Percentiles rank a stretch among this genome's conserved stretches.
Evolutionary conservation across 192 early-diverging fungal genomes (phyloP).

Genomic region (Coemansia sp.): DNA sequence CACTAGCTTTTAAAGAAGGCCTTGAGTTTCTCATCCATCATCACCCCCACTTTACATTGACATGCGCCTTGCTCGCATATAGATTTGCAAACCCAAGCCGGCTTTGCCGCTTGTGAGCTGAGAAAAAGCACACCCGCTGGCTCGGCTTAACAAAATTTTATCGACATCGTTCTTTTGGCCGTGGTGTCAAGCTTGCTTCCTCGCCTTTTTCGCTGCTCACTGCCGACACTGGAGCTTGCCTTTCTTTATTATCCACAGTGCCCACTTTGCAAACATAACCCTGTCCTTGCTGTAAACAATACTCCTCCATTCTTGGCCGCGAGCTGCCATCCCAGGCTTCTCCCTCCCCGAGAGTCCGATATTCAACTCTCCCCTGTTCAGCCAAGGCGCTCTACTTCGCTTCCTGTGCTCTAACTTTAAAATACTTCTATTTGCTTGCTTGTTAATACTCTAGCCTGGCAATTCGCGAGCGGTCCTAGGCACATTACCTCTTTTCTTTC

Average conservation of each 20-base stretch:
- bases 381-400: constrained; percentile 5
- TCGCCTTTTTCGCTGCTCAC: background rate
- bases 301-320: constrained; percentile 6
- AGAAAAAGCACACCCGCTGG: background rate
- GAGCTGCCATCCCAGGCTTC: constrained; percentile 2
- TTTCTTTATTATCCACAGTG: constrained; percentile 7
- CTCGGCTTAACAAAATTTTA: constrained; percentile 13
- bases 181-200: background rate
- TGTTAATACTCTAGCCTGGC: background rate
- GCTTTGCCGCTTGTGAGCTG: constrained; percentile 18
- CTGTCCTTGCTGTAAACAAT: background rate
- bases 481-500: background rate
- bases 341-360: background rate
- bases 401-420: constrained; percentile 5
- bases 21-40: background rate
- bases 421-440: constrained; percentile 1
- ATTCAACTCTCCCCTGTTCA: background rate
- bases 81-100: constrained; percentile 23
- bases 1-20: background rate
- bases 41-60: background rate
- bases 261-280: background rate
- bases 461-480: background rate
- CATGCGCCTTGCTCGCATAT: constrained; percentile 18
- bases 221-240: background rate
- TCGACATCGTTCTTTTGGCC: background rate